Evolutionary conservation across 805 yeast genomes (phyloP).

Genomic region (Yarrowia sp.): DNA sequence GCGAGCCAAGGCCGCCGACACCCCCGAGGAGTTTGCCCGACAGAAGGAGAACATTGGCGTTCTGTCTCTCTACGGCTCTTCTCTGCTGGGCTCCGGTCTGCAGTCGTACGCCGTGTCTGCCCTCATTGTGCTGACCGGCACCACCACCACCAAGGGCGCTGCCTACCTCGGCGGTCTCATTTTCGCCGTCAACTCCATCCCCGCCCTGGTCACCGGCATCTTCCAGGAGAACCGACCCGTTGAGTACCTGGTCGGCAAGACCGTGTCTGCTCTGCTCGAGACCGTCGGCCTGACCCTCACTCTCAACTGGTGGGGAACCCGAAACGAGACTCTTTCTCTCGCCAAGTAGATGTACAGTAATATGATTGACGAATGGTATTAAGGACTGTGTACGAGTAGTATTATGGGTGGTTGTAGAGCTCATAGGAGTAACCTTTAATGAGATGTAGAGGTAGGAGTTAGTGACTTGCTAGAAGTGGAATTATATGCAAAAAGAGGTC

Average conservation of each 20-base stretch:
- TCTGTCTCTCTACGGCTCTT: constrained; percentile 49
- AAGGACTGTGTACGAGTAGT: neutral
- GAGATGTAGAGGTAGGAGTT: too few relatives aligned
- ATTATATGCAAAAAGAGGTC: too few relatives aligned
- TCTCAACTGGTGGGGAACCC: constrained; percentile 52
- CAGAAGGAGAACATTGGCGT: constrained; percentile 52
- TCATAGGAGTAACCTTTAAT: too few relatives aligned
- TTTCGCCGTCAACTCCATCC: constrained; percentile 51
- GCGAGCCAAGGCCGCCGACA: constrained; percentile 49
- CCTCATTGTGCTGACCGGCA: constrained; percentile 52
- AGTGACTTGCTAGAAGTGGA: too few relatives aligned
- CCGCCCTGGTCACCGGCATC: constrained; percentile 49
- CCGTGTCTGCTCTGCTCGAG: constrained; percentile 51
- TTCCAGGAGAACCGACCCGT: constrained; percentile 50
- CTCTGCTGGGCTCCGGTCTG: constrained; percentile 50
- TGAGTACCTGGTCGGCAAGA: constrained; percentile 49
- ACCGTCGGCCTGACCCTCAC: constrained; percentile 54
- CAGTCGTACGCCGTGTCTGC: constrained; percentile 55
- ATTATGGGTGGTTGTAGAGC: neutral
- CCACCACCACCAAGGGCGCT: constrained; percentile 52
- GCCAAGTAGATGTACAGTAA: constrained; percentile 29
- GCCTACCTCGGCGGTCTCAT: constrained; percentile 52
- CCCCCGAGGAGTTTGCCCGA: constrained; percentile 51
- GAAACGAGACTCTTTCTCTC: constrained; percentile 40
- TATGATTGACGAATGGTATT: neutral